Evolutionary conservation across 1,284 basidiomycete species (phyloP).

Genomic region (Meira nashicola): DNA sequence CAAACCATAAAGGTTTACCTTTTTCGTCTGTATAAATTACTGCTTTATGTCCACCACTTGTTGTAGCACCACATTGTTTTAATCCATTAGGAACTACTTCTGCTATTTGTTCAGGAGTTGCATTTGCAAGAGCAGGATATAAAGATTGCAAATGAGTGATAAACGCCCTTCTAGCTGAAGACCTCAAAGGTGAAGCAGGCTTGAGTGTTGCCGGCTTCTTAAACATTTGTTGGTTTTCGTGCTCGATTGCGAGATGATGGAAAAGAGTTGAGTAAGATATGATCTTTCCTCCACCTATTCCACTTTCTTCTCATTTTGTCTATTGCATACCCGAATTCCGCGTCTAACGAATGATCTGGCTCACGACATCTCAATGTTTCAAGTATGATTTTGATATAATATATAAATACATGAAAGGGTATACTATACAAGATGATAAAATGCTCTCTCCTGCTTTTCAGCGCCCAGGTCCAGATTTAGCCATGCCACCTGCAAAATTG

Average conservation of each 20-base stretch:
- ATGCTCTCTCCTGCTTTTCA: too few relatives aligned
- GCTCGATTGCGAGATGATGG: too few relatives aligned
- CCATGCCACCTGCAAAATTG: not conserved
- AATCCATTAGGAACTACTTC: constrained; percentile 9
- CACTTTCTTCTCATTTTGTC: too few relatives aligned
- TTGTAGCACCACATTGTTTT: constrained; percentile 6
- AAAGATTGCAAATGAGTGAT: constrained; percentile 11
- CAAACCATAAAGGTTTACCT: constrained; percentile 11
- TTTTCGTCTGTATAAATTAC: constrained; percentile 14
- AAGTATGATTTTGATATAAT: too few relatives aligned
- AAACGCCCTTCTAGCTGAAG: constrained; percentile 8
- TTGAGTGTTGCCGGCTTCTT: constrained; percentile 13
- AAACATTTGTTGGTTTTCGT: constrained; percentile 2
- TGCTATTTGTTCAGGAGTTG: constrained; percentile 3
- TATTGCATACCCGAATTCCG: too few relatives aligned
- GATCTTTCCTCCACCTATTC: too few relatives aligned
- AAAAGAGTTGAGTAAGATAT: too few relatives aligned
- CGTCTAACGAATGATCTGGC: too few relatives aligned
- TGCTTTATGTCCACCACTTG: constrained; percentile 9
- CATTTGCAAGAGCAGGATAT: constrained; percentile 5
- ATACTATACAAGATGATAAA: too few relatives aligned
- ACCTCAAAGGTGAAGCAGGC: constrained; percentile 11
- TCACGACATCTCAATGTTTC: too few relatives aligned
- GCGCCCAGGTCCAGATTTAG: too few relatives aligned
- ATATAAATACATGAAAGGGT: too few relatives aligned